These are phyloP conservation scores for Stellera chamaejasme DNA, from an alignment of 345 rosid species.

Conservation along the genomic window DNA sequence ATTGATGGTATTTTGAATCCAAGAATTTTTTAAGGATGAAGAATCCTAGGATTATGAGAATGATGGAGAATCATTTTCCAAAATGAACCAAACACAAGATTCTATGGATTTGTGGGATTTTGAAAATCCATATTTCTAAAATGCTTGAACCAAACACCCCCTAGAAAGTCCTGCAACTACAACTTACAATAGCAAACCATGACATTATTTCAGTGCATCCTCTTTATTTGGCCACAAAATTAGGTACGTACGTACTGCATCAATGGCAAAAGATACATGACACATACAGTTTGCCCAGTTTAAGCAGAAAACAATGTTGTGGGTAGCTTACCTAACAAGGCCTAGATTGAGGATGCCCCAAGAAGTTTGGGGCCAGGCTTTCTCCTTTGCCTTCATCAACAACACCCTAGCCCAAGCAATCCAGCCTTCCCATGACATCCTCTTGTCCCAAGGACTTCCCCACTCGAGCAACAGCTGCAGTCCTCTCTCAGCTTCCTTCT, in stretches of 20 bases:
- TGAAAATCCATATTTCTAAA: too few species aligned
- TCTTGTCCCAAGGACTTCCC: constrained; percentile 96
- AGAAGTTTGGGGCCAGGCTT: constrained; percentile 71
- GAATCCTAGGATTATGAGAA: too few species aligned
- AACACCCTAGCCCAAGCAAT: constrained; percentile 79
- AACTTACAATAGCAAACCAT: not conserved
- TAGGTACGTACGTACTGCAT: not conserved
- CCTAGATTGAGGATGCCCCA: constrained; percentile 84
- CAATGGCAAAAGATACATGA: too few species aligned
- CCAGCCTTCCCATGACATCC: constrained; percentile 96
- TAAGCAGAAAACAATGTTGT: too few species aligned
- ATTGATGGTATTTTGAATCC: too few species aligned
- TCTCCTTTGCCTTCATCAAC: constrained; percentile 70
- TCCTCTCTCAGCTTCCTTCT: constrained; percentile 53
- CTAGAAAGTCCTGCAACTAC: too few species aligned
- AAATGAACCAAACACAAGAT: too few species aligned
- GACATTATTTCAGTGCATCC: not conserved
- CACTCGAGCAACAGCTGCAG: constrained; percentile 62
- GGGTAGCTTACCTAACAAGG: constrained; percentile 41
- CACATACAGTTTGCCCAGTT: too few species aligned
- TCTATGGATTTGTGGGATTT: too few species aligned
- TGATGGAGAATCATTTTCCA: too few species aligned
- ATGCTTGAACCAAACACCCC: too few species aligned
- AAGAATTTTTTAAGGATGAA: too few species aligned
- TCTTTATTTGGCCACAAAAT: not conserved